phyloP scores from a whole-genome alignment of 805 yeast species.

The Yarrowia sp. region DNA sequence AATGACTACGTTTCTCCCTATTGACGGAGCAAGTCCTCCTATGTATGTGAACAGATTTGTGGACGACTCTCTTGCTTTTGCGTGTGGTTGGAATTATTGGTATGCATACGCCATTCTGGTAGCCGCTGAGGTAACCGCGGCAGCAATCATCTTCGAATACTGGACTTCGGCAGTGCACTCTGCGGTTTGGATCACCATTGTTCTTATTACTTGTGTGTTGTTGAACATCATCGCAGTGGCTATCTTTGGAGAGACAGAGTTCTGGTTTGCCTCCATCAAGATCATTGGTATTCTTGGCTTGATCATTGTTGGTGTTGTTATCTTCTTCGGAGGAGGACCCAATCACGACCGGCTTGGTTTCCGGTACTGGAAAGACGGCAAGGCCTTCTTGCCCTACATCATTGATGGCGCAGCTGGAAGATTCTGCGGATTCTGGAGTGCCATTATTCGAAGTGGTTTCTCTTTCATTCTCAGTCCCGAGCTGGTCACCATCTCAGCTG shows the following conservation, averaged over 20 bases:
- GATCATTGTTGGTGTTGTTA: conserved; percentile 61
- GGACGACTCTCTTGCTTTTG: conserved; percentile 64
- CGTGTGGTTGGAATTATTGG: conserved; percentile 61
- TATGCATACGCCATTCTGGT: conserved; percentile 57
- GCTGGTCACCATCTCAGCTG: conserved; percentile 81
- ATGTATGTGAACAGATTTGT: conserved; percentile 66
- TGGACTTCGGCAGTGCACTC: conserved; percentile 59
- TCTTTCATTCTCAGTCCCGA: conserved; percentile 83
- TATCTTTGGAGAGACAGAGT: conserved; percentile 63
- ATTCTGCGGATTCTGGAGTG: conserved; percentile 69
- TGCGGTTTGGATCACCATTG: conserved; percentile 60
- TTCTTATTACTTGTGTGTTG: conserved; percentile 57
- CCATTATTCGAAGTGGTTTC: conserved; percentile 70
- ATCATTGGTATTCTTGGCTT: conserved; percentile 68
- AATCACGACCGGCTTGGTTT: conserved; percentile 62
- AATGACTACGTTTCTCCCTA: conserved; percentile 61
- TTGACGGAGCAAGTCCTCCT: conserved; percentile 69
- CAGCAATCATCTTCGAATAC: conserved; percentile 55
- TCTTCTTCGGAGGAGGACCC: conserved; percentile 63
- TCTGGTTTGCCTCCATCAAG: conserved; percentile 69
- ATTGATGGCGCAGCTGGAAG: conserved; percentile 63
- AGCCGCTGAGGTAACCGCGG: conserved; percentile 56
- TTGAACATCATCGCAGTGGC: conserved; percentile 58
- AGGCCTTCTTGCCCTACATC: conserved; percentile 58
- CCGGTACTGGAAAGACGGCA: conserved; percentile 59